phyloP scores from a whole-genome alignment of 768 basidiomycete genomes.

The Tulasnella sp. region DNA sequence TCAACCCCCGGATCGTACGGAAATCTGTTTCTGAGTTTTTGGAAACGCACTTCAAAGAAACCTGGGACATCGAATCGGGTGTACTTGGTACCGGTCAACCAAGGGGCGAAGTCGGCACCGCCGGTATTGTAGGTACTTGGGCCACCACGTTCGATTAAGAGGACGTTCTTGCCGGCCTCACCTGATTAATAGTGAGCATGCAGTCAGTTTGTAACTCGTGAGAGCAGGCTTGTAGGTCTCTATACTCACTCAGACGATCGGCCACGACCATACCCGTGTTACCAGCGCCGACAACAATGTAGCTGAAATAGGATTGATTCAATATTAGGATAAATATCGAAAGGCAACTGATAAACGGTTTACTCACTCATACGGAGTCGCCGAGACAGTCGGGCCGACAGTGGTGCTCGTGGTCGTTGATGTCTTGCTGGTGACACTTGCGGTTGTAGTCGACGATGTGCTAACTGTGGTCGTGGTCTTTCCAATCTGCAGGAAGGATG shows the following conservation, averaged over 20 bases:
- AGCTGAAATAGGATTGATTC: background rate
- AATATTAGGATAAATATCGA: background rate
- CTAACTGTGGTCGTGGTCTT: constrained; percentile 25
- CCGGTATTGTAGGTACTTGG: constrained; percentile 52
- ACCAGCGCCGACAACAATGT: constrained; percentile 42
- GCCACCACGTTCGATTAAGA: constrained; percentile 53
- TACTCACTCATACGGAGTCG: constrained; percentile 21
- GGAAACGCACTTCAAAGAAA: constrained; percentile 36
- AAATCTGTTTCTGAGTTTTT: constrained; percentile 46
- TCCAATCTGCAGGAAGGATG: background rate
- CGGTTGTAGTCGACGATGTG: constrained; percentile 27
- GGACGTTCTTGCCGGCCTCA: constrained; percentile 51
- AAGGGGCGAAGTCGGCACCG: constrained; percentile 38
- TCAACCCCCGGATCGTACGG: background rate
- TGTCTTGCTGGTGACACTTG: constrained; percentile 24
- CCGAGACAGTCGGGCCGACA: constrained; percentile 11
- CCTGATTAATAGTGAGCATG: constrained; percentile 22
- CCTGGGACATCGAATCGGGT: constrained; percentile 61
- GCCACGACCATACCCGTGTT: constrained; percentile 49
- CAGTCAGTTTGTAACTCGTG: background rate
- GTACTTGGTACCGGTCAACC: constrained; percentile 35
- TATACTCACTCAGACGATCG: constrained; percentile 34
- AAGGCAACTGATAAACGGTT: background rate
- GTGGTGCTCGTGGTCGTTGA: constrained; percentile 42
- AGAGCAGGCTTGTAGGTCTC: too few relatives aligned